phyloP scores from a whole-genome alignment of 2,329 filamentous ascomycete species.

The Pyricularia sp. region DNA sequence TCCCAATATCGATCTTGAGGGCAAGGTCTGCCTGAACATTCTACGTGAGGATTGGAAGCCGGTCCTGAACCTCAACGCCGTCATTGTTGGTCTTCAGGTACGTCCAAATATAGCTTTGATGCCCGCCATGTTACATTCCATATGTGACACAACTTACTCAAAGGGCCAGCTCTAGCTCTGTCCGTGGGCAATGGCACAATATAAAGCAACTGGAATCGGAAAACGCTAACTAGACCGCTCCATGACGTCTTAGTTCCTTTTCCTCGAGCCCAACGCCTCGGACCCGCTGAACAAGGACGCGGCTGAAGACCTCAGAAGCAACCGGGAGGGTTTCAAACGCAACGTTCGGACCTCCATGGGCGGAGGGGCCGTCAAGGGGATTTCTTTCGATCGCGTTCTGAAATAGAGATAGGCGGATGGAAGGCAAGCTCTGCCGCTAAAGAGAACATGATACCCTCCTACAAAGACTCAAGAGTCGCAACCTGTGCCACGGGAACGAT shows the following conservation, averaged over 20 bases:
- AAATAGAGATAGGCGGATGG: conserved; percentile 33
- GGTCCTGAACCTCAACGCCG: conserved; percentile 90
- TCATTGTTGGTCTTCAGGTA: conserved; percentile 92
- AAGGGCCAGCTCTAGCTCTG: background rate
- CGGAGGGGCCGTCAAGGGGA: conserved; percentile 66
- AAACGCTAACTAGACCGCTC: background rate
- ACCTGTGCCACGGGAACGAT: background rate
- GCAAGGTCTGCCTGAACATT: conserved; percentile 97
- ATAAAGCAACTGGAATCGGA: background rate
- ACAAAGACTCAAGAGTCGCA: background rate
- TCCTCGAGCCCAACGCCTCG: conserved; percentile 93
- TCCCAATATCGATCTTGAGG: conserved; percentile 95
- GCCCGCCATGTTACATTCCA: too few species aligned
- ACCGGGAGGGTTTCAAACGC: conserved; percentile 81
- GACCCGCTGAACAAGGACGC: conserved; percentile 99
- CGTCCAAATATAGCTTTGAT: conserved; percentile 11
- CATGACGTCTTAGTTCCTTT: conserved; percentile 60
- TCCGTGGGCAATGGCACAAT: background rate
- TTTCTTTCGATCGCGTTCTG: conserved; percentile 69
- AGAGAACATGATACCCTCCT: background rate
- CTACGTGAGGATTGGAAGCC: conserved; percentile 98
- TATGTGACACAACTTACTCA: background rate
- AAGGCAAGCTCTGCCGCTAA: background rate
- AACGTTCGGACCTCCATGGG: conserved; percentile 81
- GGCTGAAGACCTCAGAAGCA: conserved; percentile 79